Percentiles rank a stretch among this genome's conserved stretches.
These are phyloP conservation scores for Epichloe aotearoae DNA, from an alignment of 2,329 filamentous ascomycete genomes.

Conservation along the genomic window DNA sequence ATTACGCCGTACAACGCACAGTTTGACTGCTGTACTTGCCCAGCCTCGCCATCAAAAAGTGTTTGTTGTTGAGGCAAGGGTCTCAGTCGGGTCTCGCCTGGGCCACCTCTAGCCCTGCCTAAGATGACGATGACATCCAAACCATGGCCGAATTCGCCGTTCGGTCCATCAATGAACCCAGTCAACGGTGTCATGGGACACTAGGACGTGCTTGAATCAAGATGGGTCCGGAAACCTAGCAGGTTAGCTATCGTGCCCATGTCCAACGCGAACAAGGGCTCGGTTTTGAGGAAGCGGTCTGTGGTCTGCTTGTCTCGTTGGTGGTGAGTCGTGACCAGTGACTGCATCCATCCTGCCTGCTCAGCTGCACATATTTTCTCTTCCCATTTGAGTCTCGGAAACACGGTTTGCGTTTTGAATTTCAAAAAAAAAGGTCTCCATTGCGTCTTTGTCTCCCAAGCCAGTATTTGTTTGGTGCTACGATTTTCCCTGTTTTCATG, in stretches of 20 bases:
- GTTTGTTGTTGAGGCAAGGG: constrained; percentile 12
- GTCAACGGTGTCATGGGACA: constrained; percentile 1
- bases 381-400: not conserved
- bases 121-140: not conserved
- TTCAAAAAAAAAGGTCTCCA: constrained; percentile 6
- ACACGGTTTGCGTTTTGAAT: not conserved
- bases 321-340: constrained; percentile 1
- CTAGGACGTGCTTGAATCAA: not conserved
- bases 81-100: constrained; percentile 5
- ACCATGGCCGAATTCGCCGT: constrained; percentile 2
- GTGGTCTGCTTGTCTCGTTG: constrained; percentile 10
- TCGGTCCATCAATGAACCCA: constrained; percentile 1
- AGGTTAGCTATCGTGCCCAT: constrained; percentile 2
- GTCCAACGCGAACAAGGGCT: constrained; percentile 4
- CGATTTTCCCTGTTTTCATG: not conserved
- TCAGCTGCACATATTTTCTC: constrained; percentile 10
- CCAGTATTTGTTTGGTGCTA: constrained; percentile 2
- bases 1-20: not conserved
- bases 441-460: constrained; percentile 7
- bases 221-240: constrained; percentile 1
- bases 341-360: constrained; percentile 17
- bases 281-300: constrained; percentile 6
- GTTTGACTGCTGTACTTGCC: not conserved
- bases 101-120: not conserved
- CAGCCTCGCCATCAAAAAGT: constrained; percentile 6